Evolutionary conservation across 345 rosid species (phyloP), one percentile per base, ranked within the genome.

Genomic region (Erysimum cheiranthoides): DNA sequence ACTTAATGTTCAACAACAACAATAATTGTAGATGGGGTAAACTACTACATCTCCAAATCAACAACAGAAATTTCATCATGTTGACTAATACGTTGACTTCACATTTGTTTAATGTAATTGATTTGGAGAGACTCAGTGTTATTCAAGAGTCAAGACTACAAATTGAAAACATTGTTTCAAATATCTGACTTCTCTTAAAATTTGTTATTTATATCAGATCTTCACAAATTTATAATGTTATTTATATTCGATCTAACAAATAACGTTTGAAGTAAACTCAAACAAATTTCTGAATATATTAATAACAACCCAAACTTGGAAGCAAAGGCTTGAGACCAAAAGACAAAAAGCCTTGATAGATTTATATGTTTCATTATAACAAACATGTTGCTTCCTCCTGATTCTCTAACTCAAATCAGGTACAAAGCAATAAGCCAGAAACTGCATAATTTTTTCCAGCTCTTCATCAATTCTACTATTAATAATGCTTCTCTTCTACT

Each of bases 401-500:
- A 62, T 39, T 73, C 52, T 61, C 21, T 50, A 32, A 51, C 64
- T 21, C 77, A 53, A 34, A 53, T 54, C 71, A 73, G 70, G 62
- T 61, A 27, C 17, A 3, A 21, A 53, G 56, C 46, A 52, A 73
- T 21, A 53, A 31, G 71, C 64, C 63, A 63, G 77, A 73, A 63
- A 63, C 30, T 42, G 64, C 64, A 74, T 45, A 42, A 17, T 32
- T 36, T 58, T 25, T 56, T 3, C 58, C 18, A 59, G 35, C 73
- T 66, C 59, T 47, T 17, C 27, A 35, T 35, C 63, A 58, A 38
- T 75, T 75, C 68, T 58, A 59, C 54, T 58, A 67, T 9, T 40
- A 59, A 75, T 53, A 12, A 66, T 75, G 52, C 73, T 38, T 75
- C 68, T 50, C 66, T 27, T 65, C 71, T 56, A 61, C 76, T 61